Evolutionary conservation across 1,139 yeast species (phyloP).

Genomic region (Yamadazyma atlantica): DNA sequence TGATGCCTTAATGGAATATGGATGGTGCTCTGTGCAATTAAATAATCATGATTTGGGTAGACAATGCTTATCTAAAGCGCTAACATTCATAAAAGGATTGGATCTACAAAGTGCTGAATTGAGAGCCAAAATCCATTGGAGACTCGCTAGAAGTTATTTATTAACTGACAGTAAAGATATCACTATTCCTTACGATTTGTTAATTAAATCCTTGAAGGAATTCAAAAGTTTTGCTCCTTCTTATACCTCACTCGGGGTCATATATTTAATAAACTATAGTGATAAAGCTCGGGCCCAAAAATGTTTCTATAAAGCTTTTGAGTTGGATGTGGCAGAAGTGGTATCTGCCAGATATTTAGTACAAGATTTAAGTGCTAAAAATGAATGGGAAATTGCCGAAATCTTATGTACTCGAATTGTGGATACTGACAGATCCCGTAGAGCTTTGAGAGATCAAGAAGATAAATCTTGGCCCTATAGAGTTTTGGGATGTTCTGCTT

Average conservation of each 20-base stretch:
- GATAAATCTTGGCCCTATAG: conserved; percentile 81
- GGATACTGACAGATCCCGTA: conserved; percentile 59
- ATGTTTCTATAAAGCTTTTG: conserved; percentile 89
- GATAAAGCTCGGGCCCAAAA: conserved; percentile 75
- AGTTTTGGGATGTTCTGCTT: conserved; percentile 74
- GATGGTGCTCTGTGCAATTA: conserved; percentile 74
- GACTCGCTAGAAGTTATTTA: conserved; percentile 62
- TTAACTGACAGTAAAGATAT: conserved; percentile 30
- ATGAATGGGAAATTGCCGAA: conserved; percentile 87
- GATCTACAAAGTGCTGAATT: conserved; percentile 54
- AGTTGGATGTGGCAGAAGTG: conserved; percentile 74
- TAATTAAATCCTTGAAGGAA: conserved; percentile 64
- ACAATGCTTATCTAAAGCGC: conserved; percentile 41
- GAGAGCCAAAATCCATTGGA: conserved; percentile 66
- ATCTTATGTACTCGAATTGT: conserved; percentile 65
- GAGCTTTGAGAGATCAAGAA: conserved; percentile 42
- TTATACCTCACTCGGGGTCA: conserved; percentile 74
- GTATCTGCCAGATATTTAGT: conserved; percentile 75
- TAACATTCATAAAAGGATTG: conserved; percentile 46
- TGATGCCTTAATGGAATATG: conserved; percentile 66
- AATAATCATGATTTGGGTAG: conserved; percentile 58
- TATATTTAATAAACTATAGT: conserved; percentile 56
- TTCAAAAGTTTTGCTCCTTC: conserved; percentile 70
- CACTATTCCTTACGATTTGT: conserved; percentile 44
- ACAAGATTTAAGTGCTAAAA: conserved; percentile 57